Evolutionary conservation across 108 stramenopile species (phyloP).

Genomic region (Nitzschia sp.): DNA sequence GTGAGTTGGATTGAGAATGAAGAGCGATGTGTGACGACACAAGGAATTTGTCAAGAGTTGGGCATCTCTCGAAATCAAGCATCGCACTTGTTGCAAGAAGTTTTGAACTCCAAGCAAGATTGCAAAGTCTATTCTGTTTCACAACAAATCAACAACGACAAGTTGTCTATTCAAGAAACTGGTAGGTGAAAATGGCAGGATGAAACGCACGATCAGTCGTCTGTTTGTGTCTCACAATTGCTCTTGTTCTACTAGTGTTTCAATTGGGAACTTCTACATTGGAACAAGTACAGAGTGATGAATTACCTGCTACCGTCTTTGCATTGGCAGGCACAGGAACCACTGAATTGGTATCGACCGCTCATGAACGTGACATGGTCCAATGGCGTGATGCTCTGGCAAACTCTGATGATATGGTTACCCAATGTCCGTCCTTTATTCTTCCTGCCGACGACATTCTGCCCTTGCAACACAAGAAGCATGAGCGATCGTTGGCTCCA

Average conservation of each 20-base stretch:
- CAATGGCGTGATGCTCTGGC: conserved; percentile 19
- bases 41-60: conserved; percentile 16
- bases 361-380: conserved; percentile 31
- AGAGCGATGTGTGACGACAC: conserved; percentile 34
- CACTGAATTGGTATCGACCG: conserved; percentile 18
- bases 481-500: neutral
- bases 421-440: no score
- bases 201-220: neutral
- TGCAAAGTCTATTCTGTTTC: neutral
- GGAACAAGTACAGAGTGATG: neutral
- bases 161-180: neutral
- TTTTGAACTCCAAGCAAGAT: neutral
- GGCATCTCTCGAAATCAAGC: conserved; percentile 15
- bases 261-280: neutral
- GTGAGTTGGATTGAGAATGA: conserved; percentile 26
- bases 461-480: no score
- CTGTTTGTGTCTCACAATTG: neutral
- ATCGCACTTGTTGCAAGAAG: conserved; percentile 11
- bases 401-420: no score
- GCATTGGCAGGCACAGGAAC: conserved; percentile 6
- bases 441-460: conserved; percentile 4
- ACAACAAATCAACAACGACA: neutral
- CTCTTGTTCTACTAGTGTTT: conserved; percentile 5
- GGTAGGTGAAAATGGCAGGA: conserved; percentile 2
- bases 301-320: neutral